phyloP scores from a whole-genome alignment of 2,329 filamentous ascomycete species.

The Talaromyces pinophilus region DNA sequence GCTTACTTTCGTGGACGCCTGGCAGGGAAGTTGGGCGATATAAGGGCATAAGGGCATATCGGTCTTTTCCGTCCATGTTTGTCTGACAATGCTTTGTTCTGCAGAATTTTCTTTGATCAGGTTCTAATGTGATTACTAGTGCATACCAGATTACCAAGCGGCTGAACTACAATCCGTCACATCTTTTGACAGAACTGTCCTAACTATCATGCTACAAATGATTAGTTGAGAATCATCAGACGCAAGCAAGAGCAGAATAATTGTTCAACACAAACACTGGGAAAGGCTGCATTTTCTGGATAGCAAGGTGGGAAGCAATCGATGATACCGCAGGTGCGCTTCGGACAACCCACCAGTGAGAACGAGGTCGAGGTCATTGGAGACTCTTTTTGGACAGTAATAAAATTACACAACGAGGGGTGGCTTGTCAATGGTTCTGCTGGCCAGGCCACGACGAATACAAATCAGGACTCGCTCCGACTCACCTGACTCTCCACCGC shows the following conservation, averaged over 20 bases:
- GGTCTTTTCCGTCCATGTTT: neutral
- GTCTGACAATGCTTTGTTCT: neutral
- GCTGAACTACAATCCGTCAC: neutral
- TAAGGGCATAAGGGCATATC: neutral
- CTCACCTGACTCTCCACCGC: neutral
- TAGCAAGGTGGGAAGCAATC: neutral
- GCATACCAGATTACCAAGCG: neutral
- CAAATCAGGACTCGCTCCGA: neutral
- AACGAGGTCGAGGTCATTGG: neutral
- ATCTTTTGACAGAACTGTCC: neutral
- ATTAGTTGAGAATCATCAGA: neutral
- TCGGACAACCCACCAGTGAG: neutral
- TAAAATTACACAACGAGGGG: neutral
- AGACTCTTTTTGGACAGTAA: neutral
- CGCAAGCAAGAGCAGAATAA: neutral
- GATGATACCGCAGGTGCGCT: neutral
- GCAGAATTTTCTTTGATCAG: neutral
- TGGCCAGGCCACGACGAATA: constrained; percentile 4
- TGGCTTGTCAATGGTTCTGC: neutral
- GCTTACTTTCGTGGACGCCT: constrained; percentile 20
- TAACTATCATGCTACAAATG: neutral
- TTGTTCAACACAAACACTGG: neutral
- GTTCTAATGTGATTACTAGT: neutral
- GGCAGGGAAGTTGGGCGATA: constrained; percentile 23
- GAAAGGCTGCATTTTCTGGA: neutral